Conservation (phyloP, 768 basidiomycete species). For the Boletus fagicola region DNA sequence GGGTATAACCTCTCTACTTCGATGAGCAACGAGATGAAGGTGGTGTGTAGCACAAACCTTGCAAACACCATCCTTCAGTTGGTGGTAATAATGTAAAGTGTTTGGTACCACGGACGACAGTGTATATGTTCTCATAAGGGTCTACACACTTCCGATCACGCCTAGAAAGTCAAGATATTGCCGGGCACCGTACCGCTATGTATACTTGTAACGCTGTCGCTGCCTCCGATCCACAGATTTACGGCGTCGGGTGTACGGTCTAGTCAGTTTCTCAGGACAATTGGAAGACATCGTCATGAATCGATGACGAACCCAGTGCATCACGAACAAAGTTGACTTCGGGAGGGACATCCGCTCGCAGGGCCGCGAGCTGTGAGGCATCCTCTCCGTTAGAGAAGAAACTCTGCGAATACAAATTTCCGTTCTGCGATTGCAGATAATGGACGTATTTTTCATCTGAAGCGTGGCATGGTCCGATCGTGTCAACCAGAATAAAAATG, state of each 20-base stretch:
- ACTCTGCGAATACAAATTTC: conserved; percentile 65
- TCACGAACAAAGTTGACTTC: conserved; percentile 75
- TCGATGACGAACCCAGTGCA: conserved; percentile 60
- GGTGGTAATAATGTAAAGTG: conserved; percentile 86
- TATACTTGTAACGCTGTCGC: conserved; percentile 74
- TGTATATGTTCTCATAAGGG: conserved; percentile 93
- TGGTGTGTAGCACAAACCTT: conserved; percentile 51
- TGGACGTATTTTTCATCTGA: conserved; percentile 38
- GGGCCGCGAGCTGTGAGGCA: conserved; percentile 57
- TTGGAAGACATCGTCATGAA: not conserved
- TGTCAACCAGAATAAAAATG: not conserved
- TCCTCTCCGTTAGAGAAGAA: conserved; percentile 39
- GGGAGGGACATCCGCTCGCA: conserved; percentile 64
- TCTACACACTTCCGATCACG: conserved; percentile 40
- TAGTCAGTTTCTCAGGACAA: conserved; percentile 21
- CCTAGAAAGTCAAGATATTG: not conserved
- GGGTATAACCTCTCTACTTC: conserved; percentile 57
- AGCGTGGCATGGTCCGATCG: not conserved
- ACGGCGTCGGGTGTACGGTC: conserved; percentile 79
- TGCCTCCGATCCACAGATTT: conserved; percentile 89
- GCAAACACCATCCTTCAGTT: conserved; percentile 80
- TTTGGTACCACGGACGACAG: conserved; percentile 80
- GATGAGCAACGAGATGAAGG: conserved; percentile 8
- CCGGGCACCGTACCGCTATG: conserved; percentile 64
- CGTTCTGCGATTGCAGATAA: conserved; percentile 92